phyloP scores from a whole-genome alignment of 176 grass and related monocot genomes.

The Oryza coarctata region DNA sequence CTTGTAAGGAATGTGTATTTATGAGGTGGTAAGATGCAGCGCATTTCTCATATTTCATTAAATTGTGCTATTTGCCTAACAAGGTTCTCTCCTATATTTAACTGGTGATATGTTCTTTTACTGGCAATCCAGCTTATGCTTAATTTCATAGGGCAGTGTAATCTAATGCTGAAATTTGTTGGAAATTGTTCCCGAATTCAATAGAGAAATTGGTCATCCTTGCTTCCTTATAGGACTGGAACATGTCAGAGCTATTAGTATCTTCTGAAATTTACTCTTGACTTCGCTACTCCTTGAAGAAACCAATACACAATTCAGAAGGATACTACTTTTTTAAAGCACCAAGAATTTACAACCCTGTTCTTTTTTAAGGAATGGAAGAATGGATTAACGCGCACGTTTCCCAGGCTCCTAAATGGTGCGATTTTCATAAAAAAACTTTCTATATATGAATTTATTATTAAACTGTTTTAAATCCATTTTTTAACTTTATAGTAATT shows the following conservation, averaged over 20 bases:
- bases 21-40: background rate
- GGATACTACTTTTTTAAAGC: background rate
- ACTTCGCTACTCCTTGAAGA: background rate
- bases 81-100: background rate
- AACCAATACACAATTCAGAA: background rate
- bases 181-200: background rate
- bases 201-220: background rate
- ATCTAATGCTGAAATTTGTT: background rate
- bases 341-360: too few relatives aligned
- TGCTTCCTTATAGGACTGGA: background rate
- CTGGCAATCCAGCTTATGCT: background rate
- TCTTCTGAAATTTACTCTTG: background rate
- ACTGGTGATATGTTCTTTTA: background rate
- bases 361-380: too few relatives aligned
- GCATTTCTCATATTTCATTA: background rate
- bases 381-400: too few relatives aligned
- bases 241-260: background rate
- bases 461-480: too few relatives aligned
- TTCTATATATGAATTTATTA: too few relatives aligned
- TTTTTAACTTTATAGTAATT: too few relatives aligned
- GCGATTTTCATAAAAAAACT: too few relatives aligned
- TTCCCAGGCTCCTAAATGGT: too few relatives aligned
- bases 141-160: background rate
- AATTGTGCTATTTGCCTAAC: background rate
- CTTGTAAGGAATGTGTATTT: background rate